Base-by-base conservation (phyloP, 169 alveolate genomes). In the Blepharisma undulans region DNA sequence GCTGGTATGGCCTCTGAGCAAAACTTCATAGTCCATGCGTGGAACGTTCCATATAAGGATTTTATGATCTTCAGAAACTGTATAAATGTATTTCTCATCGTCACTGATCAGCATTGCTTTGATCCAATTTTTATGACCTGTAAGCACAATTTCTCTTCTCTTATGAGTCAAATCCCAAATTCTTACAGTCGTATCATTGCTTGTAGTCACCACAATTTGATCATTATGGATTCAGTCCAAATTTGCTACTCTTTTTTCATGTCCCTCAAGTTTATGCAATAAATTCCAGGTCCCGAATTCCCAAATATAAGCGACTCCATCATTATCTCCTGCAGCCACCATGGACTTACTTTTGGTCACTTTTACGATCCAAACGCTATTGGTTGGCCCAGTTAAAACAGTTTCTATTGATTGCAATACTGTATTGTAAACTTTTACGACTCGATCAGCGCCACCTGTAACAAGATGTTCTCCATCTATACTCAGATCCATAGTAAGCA, bases 51-150 rank as follows among this genome's bases (percentile, higher is more conserved):
- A 82, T 22, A 21, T 82, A 7, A 82, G 27, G 12, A 82, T 82
- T n/a, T n/a, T 82, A 8, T 25, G 27, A 10, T 82, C 36, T 74
- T 82, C 89, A 19, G 74, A 22, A 10, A 82, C 36, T 34, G 89
- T 32, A 59, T 34, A 82, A 59, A 60, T 82, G 18, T 14, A 60
- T 59, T 82, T 82, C 30, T 82, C 29, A 6, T 78, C 86, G 10
- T 32, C 61, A 12, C 61, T 27, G 86, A 78, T 32, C 60, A 21
- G 34, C 29, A 78, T 27, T 22, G 72, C 25, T 30, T 60, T 48
- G 8, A 82, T 30, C 89, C 89, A 82, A 33, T 60, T 33, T 32
- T 72, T 82, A n/a, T 79, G 87, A 0, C 87, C 87, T 25, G 25
- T 79, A 27, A 79, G 34, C 29, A 79, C 87, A 21, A 21, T 30